Percentiles rank a stretch among this genome's conserved stretches.
These are phyloP conservation scores for Trametes sanguinea DNA, from an alignment of 768 basidiomycete species.

Conservation along the genomic window DNA sequence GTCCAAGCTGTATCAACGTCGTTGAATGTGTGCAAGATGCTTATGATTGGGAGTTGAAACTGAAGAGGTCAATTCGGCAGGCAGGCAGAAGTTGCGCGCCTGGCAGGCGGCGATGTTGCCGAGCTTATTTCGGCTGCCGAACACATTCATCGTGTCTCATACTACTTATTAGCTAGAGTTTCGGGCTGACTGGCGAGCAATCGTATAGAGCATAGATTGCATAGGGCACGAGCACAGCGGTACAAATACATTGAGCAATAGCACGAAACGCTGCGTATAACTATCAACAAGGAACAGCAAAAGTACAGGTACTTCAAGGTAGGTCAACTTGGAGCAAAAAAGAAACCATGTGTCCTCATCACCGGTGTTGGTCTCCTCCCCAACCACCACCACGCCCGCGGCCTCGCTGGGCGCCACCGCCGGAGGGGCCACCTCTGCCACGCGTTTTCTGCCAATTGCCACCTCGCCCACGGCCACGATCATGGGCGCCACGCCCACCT, in stretches of 20 bases:
- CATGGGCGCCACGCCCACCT: neutral
- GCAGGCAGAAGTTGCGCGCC: too few species aligned
- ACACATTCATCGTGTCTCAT: too few species aligned
- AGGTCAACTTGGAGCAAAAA: too few species aligned
- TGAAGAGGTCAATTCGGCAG: too few species aligned
- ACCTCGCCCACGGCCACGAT: neutral
- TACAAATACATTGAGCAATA: neutral
- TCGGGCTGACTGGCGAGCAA: too few species aligned
- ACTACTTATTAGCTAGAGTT: too few species aligned
- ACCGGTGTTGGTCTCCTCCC: neutral
- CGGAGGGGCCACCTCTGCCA: neutral
- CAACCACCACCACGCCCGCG: neutral
- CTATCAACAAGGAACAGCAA: neutral
- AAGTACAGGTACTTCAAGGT: neutral
- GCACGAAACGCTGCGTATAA: neutral
- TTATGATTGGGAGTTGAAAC: too few species aligned
- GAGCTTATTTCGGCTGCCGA: too few species aligned
- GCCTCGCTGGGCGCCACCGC: neutral
- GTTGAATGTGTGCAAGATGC: too few species aligned
- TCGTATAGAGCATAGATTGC: neutral
- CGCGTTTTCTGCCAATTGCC: neutral
- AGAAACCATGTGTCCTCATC: neutral
- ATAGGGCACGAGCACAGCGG: neutral
- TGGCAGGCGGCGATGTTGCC: too few species aligned
- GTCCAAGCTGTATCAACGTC: too few species aligned